phyloP scores from a whole-genome alignment of 768 basidiomycete genomes.

The Asterophora lycoperdoides region DNA sequence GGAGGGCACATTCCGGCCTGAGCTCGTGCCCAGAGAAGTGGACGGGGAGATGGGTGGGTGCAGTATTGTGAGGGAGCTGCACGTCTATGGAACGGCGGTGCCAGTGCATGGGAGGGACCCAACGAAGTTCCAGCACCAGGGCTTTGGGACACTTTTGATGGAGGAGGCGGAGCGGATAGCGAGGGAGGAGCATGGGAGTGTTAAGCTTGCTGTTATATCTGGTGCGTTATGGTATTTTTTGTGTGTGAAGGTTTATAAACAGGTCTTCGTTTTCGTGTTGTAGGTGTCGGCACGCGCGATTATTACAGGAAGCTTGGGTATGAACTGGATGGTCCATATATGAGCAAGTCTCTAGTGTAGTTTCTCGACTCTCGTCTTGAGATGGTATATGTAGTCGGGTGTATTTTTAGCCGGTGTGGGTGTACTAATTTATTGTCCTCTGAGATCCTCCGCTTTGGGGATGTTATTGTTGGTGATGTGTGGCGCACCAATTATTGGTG shows the following conservation, averaged over 20 bases:
- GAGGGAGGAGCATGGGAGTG: constrained; percentile 92
- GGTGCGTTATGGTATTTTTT: constrained; percentile 43
- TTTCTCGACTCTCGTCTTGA: constrained; percentile 2
- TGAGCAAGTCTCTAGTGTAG: constrained; percentile 77
- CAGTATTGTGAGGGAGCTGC: constrained; percentile 92
- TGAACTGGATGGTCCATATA: constrained; percentile 94
- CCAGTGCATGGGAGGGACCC: constrained; percentile 97
- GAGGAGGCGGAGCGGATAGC: constrained; percentile 99
- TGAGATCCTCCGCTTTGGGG: no score
- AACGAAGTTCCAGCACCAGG: constrained; percentile 98
- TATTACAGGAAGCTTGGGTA: constrained; percentile 96
- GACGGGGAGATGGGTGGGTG: constrained; percentile 73
- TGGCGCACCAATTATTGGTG: no score
- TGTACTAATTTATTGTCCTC: not conserved
- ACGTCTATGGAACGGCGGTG: constrained; percentile 97
- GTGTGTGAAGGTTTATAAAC: not conserved
- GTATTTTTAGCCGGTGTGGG: not conserved
- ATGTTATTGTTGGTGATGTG: no score
- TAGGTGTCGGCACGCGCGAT: constrained; percentile 93
- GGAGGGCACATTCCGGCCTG: constrained; percentile 94
- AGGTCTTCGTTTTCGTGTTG: not conserved
- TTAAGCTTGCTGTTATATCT: constrained; percentile 96
- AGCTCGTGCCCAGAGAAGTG: constrained; percentile 56
- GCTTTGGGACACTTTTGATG: constrained; percentile 96
- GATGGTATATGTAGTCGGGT: not conserved